Conservation (phyloP, 208 protist species). For the Jaenimonas drosophilae region DNA sequence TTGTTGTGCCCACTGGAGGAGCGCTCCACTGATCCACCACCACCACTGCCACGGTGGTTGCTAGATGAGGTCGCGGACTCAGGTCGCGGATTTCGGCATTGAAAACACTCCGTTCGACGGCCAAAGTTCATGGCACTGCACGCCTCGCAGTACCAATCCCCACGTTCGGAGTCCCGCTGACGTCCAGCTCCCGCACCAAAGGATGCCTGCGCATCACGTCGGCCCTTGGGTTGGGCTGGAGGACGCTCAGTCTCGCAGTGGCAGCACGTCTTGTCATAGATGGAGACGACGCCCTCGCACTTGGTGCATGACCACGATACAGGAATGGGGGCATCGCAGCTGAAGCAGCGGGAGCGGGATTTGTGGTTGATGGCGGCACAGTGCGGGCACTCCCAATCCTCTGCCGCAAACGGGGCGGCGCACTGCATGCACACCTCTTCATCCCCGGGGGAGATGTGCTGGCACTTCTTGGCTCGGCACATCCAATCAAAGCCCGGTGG, state of each 20-base stretch:
- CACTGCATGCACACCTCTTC: constrained; percentile 62
- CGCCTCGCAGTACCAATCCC: constrained; percentile 62
- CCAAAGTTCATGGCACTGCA: constrained; percentile 74
- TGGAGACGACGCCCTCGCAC: constrained; percentile 46
- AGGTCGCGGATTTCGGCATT: constrained; percentile 30
- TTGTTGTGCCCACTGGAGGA: constrained; percentile 39
- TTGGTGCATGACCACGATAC: constrained; percentile 54
- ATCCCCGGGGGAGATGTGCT: constrained; percentile 65
- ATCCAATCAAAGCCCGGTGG: constrained; percentile 85
- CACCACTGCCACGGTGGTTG: neutral
- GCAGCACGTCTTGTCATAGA: constrained; percentile 71
- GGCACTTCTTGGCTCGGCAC: constrained; percentile 54
- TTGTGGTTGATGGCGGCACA: constrained; percentile 79
- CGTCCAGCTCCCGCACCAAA: constrained; percentile 1
- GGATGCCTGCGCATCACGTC: constrained; percentile 13
- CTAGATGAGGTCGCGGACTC: neutral
- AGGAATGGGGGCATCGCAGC: constrained; percentile 51
- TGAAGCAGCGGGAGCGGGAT: constrained; percentile 66
- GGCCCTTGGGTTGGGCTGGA: constrained; percentile 28
- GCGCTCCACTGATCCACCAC: neutral
- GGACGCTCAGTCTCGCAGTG: constrained; percentile 32
- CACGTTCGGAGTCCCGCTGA: constrained; percentile 2
- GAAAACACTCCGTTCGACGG: constrained; percentile 52
- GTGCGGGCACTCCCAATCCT: constrained; percentile 72
- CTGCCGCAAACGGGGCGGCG: constrained; percentile 35